Percentiles rank a stretch among this genome's conserved stretches.
Conservation (phyloP, 2,329 filamentous ascomycete genomes). For the Fusarium napiforme region DNA sequence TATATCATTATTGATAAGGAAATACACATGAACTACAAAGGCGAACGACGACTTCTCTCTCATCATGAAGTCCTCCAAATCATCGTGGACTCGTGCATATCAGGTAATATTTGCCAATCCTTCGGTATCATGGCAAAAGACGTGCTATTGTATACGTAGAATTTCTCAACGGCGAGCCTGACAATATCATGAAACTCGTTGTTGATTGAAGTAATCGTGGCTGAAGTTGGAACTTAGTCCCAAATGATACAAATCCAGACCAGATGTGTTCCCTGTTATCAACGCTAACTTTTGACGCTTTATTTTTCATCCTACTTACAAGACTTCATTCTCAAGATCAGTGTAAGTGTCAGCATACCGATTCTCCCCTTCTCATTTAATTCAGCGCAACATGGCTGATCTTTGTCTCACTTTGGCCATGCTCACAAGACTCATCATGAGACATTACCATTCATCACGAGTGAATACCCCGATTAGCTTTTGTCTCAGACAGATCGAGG, state of each 20-base stretch:
- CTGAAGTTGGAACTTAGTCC: not conserved
- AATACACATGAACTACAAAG: not conserved
- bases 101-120: not conserved
- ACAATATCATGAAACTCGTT: not conserved
- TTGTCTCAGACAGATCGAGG: slow-evolving; percentile 5
- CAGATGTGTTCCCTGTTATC: not conserved
- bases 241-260: not conserved
- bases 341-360: not conserved
- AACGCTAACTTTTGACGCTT: not conserved
- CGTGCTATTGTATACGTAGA: not conserved
- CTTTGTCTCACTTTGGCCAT: not conserved
- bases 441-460: not conserved
- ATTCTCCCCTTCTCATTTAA: not conserved
- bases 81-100: not conserved
- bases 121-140: not conserved
- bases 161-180: not conserved
- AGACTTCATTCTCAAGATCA: not conserved
- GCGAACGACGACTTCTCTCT: not conserved
- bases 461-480: not conserved
- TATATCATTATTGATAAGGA: not conserved
- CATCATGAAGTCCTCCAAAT: too few species aligned
- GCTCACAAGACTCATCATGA: not conserved
- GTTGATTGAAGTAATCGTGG: not conserved
- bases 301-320: not conserved
- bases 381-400: not conserved